Conservation (phyloP, 2,329 filamentous ascomycete genomes). For the Nannizzia gypsea region DNA sequence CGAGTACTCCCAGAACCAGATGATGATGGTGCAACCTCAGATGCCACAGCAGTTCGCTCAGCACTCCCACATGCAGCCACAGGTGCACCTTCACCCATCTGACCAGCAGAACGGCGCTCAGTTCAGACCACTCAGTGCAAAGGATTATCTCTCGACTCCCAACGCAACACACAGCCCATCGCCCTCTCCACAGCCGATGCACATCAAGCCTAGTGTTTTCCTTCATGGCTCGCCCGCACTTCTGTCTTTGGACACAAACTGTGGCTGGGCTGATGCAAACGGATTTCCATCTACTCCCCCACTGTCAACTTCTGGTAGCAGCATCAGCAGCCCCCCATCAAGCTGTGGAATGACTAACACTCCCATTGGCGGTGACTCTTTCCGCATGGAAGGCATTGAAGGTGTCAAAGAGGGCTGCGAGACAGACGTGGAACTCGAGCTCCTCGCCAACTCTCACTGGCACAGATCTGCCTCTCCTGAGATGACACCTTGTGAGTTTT, state of each 20-base stretch:
- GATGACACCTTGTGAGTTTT: constrained; percentile 76
- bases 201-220: constrained; percentile 64
- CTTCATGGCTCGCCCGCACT: constrained; percentile 44
- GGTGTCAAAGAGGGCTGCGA: constrained; percentile 61
- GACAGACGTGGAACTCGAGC: constrained; percentile 57
- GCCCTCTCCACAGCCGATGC: constrained; percentile 60
- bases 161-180: constrained; percentile 38
- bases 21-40: constrained; percentile 12
- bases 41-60: constrained; percentile 19
- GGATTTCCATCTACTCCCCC: constrained; percentile 79
- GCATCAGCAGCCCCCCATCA: constrained; percentile 69
- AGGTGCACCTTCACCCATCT: constrained; percentile 10
- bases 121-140: constrained; percentile 12
- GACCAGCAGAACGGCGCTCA: constrained; percentile 14
- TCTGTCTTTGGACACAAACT: constrained; percentile 62
- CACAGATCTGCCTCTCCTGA: constrained; percentile 66
- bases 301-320: constrained; percentile 73
- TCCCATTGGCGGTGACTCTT: constrained; percentile 71
- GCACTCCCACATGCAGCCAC: constrained; percentile 15
- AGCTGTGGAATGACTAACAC: constrained; percentile 66
- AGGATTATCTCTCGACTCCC: not conserved
- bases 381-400: constrained; percentile 55
- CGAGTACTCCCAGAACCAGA: constrained; percentile 22
- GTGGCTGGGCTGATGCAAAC: constrained; percentile 49
- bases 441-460: constrained; percentile 64